Base-by-base conservation (phyloP, 768 basidiomycete genomes). In the Trametes punicea region DNA sequence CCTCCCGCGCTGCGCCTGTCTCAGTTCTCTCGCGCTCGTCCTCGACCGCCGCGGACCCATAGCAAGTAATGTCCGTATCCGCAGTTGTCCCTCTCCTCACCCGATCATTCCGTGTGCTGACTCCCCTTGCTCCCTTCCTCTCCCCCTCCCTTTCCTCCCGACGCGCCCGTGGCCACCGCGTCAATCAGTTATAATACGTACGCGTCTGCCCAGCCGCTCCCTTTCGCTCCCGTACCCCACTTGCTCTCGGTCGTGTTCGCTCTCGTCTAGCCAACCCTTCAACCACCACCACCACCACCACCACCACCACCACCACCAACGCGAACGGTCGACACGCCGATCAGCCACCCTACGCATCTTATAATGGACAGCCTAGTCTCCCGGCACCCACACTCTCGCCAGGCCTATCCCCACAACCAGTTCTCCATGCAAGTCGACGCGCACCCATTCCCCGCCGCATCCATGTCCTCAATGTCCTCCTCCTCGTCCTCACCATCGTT, bases 301-400 rank as follows among this genome's bases (percentile, higher is more conserved):
- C 42, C 23, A 44, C 42, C 42, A 26, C 11, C 25, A 20, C 42
- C 42, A 44, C 25, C 42, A 4, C 23, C 13, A 11, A 23, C 21
- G 10, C 42, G 11, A 4, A 23, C 3, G 11, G 18, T 38, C 36
- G 36, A 16, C 42, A 26, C 25, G 26, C 23, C 10, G 6, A 25
- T 23, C 20, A 8, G 25, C 20, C 21, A 7, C 23, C 20, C 42
- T 54, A 63, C 23, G 41, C 34, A 33, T 42, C 51, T 34, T 57
- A 59, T 55, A 47, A 60, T 63, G 58, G 58, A 60, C 55, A 52
- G 57, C 20, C 51, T 60, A 36, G 47, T 60, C 59, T 60, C 62
- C 31, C 49, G 30, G 25, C 51, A 44, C n/a, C 41, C 6, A 33
- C 31, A 36, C 3, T 23, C n/a, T 23, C 26, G 18, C 6, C 48